Conservation (phyloP, 495 filamentous ascomycete species). For the Hypoxylon fragiforme region DNA sequence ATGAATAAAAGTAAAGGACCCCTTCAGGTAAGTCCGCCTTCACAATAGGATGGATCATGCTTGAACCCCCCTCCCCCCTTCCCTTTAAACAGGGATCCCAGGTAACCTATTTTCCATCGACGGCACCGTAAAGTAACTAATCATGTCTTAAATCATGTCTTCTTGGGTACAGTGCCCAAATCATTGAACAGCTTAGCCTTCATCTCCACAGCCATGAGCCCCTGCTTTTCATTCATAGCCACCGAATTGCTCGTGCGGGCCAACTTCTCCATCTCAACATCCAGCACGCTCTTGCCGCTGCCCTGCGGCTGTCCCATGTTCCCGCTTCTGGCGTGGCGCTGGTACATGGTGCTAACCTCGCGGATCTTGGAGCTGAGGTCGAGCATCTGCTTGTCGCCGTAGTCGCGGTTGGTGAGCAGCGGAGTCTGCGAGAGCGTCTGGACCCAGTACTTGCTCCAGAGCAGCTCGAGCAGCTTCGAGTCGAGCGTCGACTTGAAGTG, state of each 20-base stretch:
- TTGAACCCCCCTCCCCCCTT: too few species aligned
- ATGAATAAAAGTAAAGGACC: too few species aligned
- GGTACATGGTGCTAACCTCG: conserved; percentile 58
- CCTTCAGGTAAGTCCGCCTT: not conserved
- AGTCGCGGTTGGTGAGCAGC: conserved; percentile 90
- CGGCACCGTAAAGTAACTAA: not conserved
- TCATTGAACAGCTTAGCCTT: conserved; percentile 85
- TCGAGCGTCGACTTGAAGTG: conserved; percentile 94
- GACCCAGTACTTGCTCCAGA: conserved; percentile 99
- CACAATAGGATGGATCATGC: not conserved
- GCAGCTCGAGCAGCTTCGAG: conserved; percentile 74
- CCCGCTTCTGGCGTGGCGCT: conserved; percentile 37
- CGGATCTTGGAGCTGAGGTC: conserved; percentile 82
- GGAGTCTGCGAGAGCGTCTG: conserved; percentile 95
- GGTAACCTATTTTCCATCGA: not conserved
- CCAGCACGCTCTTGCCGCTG: conserved; percentile 35
- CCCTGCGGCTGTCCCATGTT: conserved; percentile 9
- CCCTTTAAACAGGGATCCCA: not conserved
- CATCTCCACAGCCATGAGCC: conserved; percentile 77
- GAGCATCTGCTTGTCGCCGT: conserved; percentile 85
- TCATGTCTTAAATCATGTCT: conserved; percentile 3
- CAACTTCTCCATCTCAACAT: conserved; percentile 76
- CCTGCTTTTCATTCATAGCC: conserved; percentile 81
- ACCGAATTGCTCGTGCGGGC: conserved; percentile 79
- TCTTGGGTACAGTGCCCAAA: conserved; percentile 42